phyloP scores from a whole-genome alignment of 768 basidiomycete species.

The Auricularia heimuer region DNA sequence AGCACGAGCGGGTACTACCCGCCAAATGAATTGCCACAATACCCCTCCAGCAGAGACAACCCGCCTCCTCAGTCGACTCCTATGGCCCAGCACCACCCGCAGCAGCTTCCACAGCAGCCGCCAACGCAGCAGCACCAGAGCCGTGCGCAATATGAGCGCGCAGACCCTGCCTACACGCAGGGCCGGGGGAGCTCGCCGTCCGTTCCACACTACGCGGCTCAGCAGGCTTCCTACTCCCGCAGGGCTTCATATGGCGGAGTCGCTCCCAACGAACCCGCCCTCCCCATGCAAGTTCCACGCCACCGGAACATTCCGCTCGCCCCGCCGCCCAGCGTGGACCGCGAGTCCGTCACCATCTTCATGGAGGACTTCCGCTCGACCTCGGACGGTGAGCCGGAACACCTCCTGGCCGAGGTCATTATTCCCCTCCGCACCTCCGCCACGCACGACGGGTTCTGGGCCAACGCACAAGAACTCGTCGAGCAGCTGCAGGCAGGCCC shows the following conservation, averaged over 20 bases:
- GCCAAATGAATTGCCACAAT: not conserved
- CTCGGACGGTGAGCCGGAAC: conserved; percentile 33
- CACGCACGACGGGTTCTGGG: conserved; percentile 55
- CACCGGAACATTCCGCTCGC: not conserved
- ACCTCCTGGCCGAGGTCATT: conserved; percentile 55
- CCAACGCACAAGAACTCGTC: conserved; percentile 54
- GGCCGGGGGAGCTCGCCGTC: not conserved
- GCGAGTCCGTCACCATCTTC: conserved; percentile 53
- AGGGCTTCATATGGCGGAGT: not conserved
- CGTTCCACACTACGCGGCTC: not conserved
- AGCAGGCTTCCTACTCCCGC: not conserved
- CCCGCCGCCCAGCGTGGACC: conserved; percentile 8
- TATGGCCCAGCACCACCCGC: not conserved
- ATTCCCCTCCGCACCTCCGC: conserved; percentile 44
- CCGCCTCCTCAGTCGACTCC: not conserved
- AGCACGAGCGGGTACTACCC: not conserved
- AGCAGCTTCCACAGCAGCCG: not conserved
- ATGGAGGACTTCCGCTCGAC: conserved; percentile 50
- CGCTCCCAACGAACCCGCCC: not conserved
- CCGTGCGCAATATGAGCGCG: not conserved
- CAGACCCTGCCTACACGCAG: not conserved
- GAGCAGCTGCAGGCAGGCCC: conserved; percentile 49
- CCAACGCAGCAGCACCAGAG: not conserved
- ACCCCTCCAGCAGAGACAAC: not conserved
- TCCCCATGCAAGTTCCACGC: not conserved